phyloP scores from a whole-genome alignment of 2,329 filamentous ascomycete genomes.

The Colletotrichum somersetense region DNA sequence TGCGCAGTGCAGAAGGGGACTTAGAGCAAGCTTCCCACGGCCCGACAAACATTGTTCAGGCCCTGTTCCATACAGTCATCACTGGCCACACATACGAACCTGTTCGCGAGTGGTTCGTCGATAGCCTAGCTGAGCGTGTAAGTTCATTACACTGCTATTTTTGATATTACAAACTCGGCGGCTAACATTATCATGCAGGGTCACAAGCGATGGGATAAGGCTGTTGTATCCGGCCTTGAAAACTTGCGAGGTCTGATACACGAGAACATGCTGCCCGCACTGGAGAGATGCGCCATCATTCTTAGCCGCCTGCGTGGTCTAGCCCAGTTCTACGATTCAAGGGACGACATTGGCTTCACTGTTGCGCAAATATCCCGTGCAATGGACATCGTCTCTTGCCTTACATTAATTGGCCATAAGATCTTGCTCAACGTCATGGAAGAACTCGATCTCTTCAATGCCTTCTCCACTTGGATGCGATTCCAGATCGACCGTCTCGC shows the following conservation, averaged over 20 bases:
- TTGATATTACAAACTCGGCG: constrained; percentile 30
- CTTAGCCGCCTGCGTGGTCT: constrained; percentile 87
- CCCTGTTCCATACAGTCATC: constrained; percentile 85
- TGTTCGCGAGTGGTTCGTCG: constrained; percentile 89
- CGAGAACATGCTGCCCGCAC: constrained; percentile 87
- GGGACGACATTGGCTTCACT: constrained; percentile 75
- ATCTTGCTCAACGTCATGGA: constrained; percentile 78
- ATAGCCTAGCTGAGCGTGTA: constrained; percentile 84
- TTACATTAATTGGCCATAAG: constrained; percentile 82
- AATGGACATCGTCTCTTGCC: constrained; percentile 78
- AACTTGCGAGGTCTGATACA: constrained; percentile 83
- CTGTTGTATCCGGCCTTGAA: constrained; percentile 81
- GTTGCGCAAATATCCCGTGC: constrained; percentile 72
- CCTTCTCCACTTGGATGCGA: constrained; percentile 87
- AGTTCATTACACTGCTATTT: constrained; percentile 46
- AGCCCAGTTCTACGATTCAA: constrained; percentile 80
- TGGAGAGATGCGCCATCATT: constrained; percentile 86
- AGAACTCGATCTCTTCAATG: constrained; percentile 81
- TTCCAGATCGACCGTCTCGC: constrained; percentile 84
- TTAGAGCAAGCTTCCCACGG: constrained; percentile 72
- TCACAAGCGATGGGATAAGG: constrained; percentile 95
- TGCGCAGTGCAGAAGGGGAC: constrained; percentile 82
- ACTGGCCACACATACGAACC: constrained; percentile 83
- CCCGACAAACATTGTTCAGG: constrained; percentile 74
- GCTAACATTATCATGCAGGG: constrained; percentile 65